Evolutionary conservation across 306 rosid species (phyloP), one percentile per base, ranked within the genome.

Genomic region (Lagenaria siceraria): DNA sequence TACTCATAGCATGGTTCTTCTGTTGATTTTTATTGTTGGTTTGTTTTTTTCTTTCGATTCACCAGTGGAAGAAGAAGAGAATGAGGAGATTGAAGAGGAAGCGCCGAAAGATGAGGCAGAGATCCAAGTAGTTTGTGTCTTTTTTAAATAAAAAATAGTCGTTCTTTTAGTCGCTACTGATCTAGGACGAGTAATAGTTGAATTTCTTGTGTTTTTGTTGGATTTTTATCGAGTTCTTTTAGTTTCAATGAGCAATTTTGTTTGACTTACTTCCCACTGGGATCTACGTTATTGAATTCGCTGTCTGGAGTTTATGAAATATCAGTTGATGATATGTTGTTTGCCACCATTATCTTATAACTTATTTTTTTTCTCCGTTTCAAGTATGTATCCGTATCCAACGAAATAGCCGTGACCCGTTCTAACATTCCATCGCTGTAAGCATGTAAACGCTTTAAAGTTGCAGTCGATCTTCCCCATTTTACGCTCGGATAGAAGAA

Each of bases 31-130:
- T 46, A 0, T 48, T 51, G 17, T 7, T 46, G 10, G 36, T 46
- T 68, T 72, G 21, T 29, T 51, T 51, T n/a, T 70, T 72, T 0
- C 5, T 9, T 48, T 51, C 0, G 60, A 73, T 73, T 51, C 5
- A 48, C 10, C 61, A 73, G 77, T 73, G 77, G 77, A 73, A 73
- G 77, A 73, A 73, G 77, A 73, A 73, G 77, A 73, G 77, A 73
- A 73, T 73, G 77, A 73, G 77, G 61, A 73, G 77, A 51, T 73
- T 73, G 77, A 73, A 73, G 77, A 73, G 77, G 61, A 73, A 73
- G 77, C 77, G 77, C 61, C 77, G 77, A 73, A 73, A 73, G 77
- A 73, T 73, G 77, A 73, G 77, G 77, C 77, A 73, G n/a, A 73
- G 77, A 73, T 73, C 77, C 61, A 73, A 73, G 77, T 73, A 73